Evolutionary conservation across 148 eudicot species (phyloP), one percentile per base, ranked within the genome.

Genomic region (Cornus kousa): DNA sequence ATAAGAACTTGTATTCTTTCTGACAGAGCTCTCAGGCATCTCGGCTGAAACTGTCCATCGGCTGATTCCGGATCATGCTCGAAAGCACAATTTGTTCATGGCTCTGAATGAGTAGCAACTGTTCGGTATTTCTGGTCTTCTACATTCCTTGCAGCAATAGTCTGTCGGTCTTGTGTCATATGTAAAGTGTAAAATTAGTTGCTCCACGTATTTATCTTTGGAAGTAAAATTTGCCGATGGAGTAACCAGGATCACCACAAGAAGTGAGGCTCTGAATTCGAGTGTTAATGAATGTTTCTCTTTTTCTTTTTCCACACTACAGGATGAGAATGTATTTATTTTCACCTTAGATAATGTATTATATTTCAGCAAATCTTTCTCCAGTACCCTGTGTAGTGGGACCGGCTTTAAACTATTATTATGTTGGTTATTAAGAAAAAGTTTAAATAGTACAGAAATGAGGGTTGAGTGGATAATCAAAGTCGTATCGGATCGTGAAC

Each of bases 21-120:
- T 76, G 22, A 68, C 95, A 96, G 99, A 96, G 86, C 93, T 96
- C 59, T 79, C 93, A 14, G 95, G 94, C 68, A 87, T 96, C 83
- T 92, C 95, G 50, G 81, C 89, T 33, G 97, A 96, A 23, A 92
- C 85, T 82, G 82, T 89, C 50, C 93, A 88, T 57, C 97, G 97
- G 75, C 95, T 96, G 77, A 85, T 96, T 77, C 99, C 99, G 9
- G 99, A 96, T 78, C 98, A 96, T 92, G 98, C 99, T 76, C 93
- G 98, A 50, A 89, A 88, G 83, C 98, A 94, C 84, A 96, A 94
- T 82, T 86, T 88, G 80, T 96, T 96, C 85, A 96, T 94, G 99
- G 99, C 99, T 70, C 80, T 96, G 87, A 87, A 92, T 82, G 68
- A 91, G 33, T 91, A 87, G 83, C 40, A 28, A 48, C 28, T 62